Percentiles rank a stretch among this genome's conserved stretches.
Evolutionary conservation across 2,329 filamentous ascomycete genomes (phyloP).

Genomic region (Chaetomiaceae sp.): DNA sequence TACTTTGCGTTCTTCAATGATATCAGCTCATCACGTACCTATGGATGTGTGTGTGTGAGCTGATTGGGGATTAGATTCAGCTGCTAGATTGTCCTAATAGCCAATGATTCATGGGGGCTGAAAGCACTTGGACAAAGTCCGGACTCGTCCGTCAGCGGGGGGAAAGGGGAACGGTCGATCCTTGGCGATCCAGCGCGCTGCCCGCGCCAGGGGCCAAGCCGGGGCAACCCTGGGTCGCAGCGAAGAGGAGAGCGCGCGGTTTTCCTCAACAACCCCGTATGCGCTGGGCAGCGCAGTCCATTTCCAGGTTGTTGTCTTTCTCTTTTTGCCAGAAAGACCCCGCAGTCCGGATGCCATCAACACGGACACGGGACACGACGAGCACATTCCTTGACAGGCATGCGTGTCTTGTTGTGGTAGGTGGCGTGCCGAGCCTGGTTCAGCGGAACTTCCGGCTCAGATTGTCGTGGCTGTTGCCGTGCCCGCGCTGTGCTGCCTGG

Average conservation of each 20-base stretch:
- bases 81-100: no score
- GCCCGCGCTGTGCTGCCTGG: slow-evolving; percentile 4
- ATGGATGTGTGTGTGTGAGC: no score
- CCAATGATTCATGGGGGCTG: background rate
- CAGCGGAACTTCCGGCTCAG: background rate
- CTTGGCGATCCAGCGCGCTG: slow-evolving; percentile 18
- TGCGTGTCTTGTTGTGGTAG: slow-evolving; percentile 15
- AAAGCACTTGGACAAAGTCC: background rate
- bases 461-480: slow-evolving; percentile 6
- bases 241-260: background rate
- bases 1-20: no score
- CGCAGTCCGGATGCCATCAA: background rate
- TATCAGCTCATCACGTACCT: no score
- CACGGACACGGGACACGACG: background rate
- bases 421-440: slow-evolving; percentile 6
- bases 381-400: slow-evolving; percentile 17
- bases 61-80: no score
- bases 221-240: background rate
- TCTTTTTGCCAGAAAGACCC: background rate
- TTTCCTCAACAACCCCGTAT: no score
- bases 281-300: no score
- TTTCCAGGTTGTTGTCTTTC: background rate
- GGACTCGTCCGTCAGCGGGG: slow-evolving; percentile 5
- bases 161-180: slow-evolving; percentile 7
- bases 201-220: no score